Base-by-base conservation (phyloP, 2,329 filamentous ascomycete genomes). In the Clonostachys rhizophaga region DNA sequence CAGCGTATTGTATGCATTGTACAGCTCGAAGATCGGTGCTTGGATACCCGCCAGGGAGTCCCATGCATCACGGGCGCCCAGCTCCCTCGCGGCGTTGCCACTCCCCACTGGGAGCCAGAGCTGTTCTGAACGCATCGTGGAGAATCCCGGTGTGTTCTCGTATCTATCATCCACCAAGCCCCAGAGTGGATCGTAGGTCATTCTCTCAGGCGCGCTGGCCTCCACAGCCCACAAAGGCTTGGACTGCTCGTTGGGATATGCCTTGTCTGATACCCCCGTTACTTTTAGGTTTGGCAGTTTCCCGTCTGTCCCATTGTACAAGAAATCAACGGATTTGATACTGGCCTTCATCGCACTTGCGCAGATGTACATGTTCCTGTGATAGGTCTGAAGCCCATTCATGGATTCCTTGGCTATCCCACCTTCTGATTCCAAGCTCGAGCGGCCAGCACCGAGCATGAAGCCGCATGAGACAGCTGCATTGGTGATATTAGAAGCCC, bases 261-360 rank as follows among this genome's bases (percentile, higher is more conserved):
- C 44, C 50, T 74, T 74, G 3, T 64, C 55, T 13, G 47, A 45
- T 9, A 75, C 54, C 10, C 56, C 53, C 2, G 52, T 52, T 3
- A 75, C 58, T 2, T 51, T 52, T 0, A 76, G 54, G 3, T 57
- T 57, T 10, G 56, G 52, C 1, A 76, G 49, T 7, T 55, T 59
- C 12, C 60, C 52, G 5, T 34, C 47, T 0, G 68, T 71, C 4
- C 65, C 66, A 50, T 76, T 76, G 51, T 60, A 65, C 3, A 55
- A 50, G 50, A 78, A 75, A 0, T 57, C 55, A 7, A 73, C 69
- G 0, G 65, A 69, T 51, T 76, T 76, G 47, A 78, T 62, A 2
- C 61, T 65, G 4, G 72, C 72, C 43, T 67, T 67, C 5, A 67
- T 51, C 0, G 68, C 55, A 0, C 63, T 65, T 2, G 71, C 70